Evolutionary conservation across 2,329 filamentous ascomycete genomes (phyloP), one percentile per base, ranked within the genome.

Genomic region (Aspergillus ochraceus): DNA sequence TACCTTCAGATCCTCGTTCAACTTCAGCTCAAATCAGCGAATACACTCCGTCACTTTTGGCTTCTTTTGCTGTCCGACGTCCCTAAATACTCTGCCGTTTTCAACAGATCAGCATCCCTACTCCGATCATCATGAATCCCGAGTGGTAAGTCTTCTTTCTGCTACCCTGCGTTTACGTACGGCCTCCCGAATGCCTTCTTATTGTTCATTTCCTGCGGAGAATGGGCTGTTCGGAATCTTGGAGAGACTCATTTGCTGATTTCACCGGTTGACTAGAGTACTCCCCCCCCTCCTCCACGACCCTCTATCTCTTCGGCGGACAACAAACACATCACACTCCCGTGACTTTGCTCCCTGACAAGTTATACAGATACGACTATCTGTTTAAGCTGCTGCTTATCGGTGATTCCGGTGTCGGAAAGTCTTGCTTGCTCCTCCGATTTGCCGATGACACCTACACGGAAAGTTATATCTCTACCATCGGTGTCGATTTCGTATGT

Each of bases 371-470:
- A 95, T 99, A 99, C 90, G 95, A 99, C 80, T 99, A 99, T 81
- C 92, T 99, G 76, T 99, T 99, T 89, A 99, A 99, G 89, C 92
- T 99, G 69, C 91, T 99, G 81, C 94, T 99, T 84, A 99, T 99
- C 88, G 95, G 95, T 81, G 95, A 99, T 80, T 99, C 95, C 79
- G 95, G 95, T 88, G 95, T 99, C 76, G 95, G 95, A 90, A 99
- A 99, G 90, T 99, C 95, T 76, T 99, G 95, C 83, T 80, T 99
- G 83, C 86, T 99, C 70, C 86, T 99, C 77, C 92, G 95, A 83
- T 99, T 99, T 77, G 95, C 95, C 76, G 95, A 97, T 78, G 93
- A 97, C 76, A 98, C 95, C 79, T 99, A 98, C 85, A 99, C 95
- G 63, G 95, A 98, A 84, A 96, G 91, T 79, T 99, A 98, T 84